Evolutionary conservation across 1,139 yeast species (phyloP).

Genomic region (Yamadazyma dendronema): DNA sequence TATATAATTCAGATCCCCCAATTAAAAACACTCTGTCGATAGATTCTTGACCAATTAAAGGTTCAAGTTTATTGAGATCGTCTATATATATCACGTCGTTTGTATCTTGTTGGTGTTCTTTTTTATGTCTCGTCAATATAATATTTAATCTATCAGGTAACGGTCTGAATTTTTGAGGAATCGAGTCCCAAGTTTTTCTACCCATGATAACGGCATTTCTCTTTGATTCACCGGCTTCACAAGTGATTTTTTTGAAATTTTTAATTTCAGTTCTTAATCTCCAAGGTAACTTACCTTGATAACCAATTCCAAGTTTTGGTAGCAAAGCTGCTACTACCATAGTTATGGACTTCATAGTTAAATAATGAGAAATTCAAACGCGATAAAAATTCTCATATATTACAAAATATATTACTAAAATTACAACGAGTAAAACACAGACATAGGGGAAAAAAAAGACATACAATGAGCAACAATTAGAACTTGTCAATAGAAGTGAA

Average conservation of each 20-base stretch:
- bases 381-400: constrained; percentile 7
- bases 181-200: constrained; percentile 92
- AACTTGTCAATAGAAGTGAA: too few species aligned
- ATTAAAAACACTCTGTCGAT: constrained; percentile 71
- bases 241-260: constrained; percentile 76
- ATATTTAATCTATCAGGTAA: constrained; percentile 73
- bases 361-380: constrained; percentile 12
- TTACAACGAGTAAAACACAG: constrained; percentile 4
- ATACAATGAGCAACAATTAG: constrained; percentile 3
- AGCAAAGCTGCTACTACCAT: constrained; percentile 81
- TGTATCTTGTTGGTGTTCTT: constrained; percentile 17
- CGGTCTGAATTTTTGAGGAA: constrained; percentile 83
- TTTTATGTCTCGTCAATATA: constrained; percentile 56
- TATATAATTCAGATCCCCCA: constrained; percentile 91
- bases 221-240: constrained; percentile 30
- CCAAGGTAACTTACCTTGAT: constrained; percentile 86
- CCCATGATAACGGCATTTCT: constrained; percentile 93
- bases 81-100: constrained; percentile 31
- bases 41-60: constrained; percentile 29
- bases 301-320: constrained; percentile 84
- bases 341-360: constrained; percentile 34
- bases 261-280: constrained; percentile 77
- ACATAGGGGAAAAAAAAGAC: constrained; percentile 1
- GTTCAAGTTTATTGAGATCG: constrained; percentile 43
- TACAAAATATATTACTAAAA: constrained; percentile 7